Base-by-base conservation (phyloP, 768 basidiomycete genomes). In the Lentinula detonsa region DNA sequence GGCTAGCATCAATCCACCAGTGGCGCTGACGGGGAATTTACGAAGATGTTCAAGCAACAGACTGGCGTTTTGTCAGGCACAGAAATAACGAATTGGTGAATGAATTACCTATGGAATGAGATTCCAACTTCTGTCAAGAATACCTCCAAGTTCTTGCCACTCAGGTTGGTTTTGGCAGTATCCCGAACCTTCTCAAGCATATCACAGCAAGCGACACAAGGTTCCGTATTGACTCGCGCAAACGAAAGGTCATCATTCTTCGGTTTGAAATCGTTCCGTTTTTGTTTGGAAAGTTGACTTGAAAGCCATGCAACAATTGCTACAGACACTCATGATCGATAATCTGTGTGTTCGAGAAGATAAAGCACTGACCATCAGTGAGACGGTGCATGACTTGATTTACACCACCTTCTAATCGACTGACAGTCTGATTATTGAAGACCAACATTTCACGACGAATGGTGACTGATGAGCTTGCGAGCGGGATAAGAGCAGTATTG, bases 1-100 rank as follows among this genome's bases (percentile, higher is more conserved):
- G 23, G 97, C 96, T 43, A 99, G 87, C 93, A 98, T 96, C 56
- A 99, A 77, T 15, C 96, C 97, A 45, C 97, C 97, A 1, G 95
- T 94, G 0, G 95, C 95, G 65, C 90, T 97, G 57, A 99, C 95
- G 2, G 94, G 92, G 76, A 98, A 98, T 74, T 93, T 98, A 69
- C 91, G 90, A 60, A 97, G 79, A 70, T 99, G 97, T 43, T 98
- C 97, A 53, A 99, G 81, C 5, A 99, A 81, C 11, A 95, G 80
- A 61, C 96, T 97, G 46, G 46, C 52, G 64, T 40, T 28, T 21
- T 5, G n/a, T 56, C 13, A 40, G 37, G 28, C 62, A 54, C 23
- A 18, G 45, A 23, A 39, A 67, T 45, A 51, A n/a, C 34, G 15
- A 13, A 13, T 21, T 18, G 55, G 40, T 21, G 16, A 37, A 16